Percentiles rank a stretch among this genome's conserved stretches.
Evolutionary conservation across 495 filamentous ascomycete genomes (phyloP).

Genomic region (Aspergillus nanangensis): DNA sequence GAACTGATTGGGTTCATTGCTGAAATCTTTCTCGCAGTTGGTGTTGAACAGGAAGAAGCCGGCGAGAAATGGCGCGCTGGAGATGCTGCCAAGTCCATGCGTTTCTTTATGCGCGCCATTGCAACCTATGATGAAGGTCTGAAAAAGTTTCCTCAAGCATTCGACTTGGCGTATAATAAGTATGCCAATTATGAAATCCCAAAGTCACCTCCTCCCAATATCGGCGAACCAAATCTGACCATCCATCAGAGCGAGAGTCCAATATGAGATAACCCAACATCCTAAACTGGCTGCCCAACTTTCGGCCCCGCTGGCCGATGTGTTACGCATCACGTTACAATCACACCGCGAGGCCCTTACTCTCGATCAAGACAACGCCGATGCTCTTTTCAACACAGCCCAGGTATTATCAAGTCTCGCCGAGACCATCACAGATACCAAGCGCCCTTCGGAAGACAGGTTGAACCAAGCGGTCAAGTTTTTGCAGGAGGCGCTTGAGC

Average conservation of each 20-base stretch:
- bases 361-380: slow-evolving; percentile 57
- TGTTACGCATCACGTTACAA: slow-evolving; percentile 52
- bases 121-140: slow-evolving; percentile 60
- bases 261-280: slow-evolving; percentile 63
- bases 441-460: slow-evolving; percentile 34
- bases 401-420: slow-evolving; percentile 64
- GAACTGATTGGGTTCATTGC: background rate
- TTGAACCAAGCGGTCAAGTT: slow-evolving; percentile 38
- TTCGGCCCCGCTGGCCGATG: slow-evolving; percentile 42
- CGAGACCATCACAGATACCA: slow-evolving; percentile 50
- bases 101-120: slow-evolving; percentile 66
- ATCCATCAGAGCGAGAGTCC: slow-evolving; percentile 49
- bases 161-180: slow-evolving; percentile 76
- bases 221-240: background rate
- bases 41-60: slow-evolving; percentile 62
- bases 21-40: slow-evolving; percentile 32
- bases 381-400: slow-evolving; percentile 64
- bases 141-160: slow-evolving; percentile 48
- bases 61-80: slow-evolving; percentile 73
- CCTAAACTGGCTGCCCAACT: slow-evolving; percentile 52
- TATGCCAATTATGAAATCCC: slow-evolving; percentile 15
- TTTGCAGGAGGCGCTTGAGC: slow-evolving; percentile 57
- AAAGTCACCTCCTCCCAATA: slow-evolving; percentile 7
- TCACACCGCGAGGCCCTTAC: slow-evolving; percentile 57
- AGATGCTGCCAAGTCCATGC: slow-evolving; percentile 62